A percentile compares a stretch with the other conserved stretches of the same genome.
These are phyloP conservation scores for Chytridium lagenaria DNA, from an alignment of 371 early-diverging fungal species.

Conservation along the genomic window DNA sequence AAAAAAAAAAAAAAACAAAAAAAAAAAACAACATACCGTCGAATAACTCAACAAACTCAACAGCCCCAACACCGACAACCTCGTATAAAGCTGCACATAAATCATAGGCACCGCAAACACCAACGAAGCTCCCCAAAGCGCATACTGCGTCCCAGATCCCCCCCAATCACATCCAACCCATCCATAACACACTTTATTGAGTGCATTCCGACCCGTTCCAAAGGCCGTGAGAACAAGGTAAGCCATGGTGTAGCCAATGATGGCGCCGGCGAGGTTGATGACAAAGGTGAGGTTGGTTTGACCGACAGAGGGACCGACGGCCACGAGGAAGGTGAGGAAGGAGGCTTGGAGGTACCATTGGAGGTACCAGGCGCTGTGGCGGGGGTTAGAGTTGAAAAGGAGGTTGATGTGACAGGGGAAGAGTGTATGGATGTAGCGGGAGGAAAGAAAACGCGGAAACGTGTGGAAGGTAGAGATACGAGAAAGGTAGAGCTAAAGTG, in stretches of 20 bases:
- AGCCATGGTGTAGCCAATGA: conserved; percentile 27
- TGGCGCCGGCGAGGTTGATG: conserved; percentile 28
- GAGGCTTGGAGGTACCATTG: conserved; percentile 28
- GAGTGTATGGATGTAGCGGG: no score
- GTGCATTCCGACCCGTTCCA: conserved; percentile 6
- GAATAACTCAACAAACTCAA: conserved; percentile 29
- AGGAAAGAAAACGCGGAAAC: no score
- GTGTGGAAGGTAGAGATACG: no score
- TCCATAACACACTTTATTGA: background rate
- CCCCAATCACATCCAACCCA: background rate
- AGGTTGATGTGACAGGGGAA: background rate
- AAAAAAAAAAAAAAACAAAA: background rate
- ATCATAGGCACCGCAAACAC: conserved; percentile 22
- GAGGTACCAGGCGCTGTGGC: conserved; percentile 18
- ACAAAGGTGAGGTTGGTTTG: conserved; percentile 31
- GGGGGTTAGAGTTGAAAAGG: background rate
- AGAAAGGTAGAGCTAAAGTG: no score
- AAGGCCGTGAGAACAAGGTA: conserved; percentile 26
- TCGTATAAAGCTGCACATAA: conserved; percentile 14
- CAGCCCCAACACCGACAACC: conserved; percentile 26
- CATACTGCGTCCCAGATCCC: background rate
- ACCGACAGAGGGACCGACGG: conserved; percentile 35
- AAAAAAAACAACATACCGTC: conserved; percentile 15
- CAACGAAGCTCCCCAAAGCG: background rate
- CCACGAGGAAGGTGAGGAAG: conserved; percentile 30